Evolutionary conservation across 805 yeast genomes (phyloP).

Genomic region (Wickerhamomyces bisporus): DNA sequence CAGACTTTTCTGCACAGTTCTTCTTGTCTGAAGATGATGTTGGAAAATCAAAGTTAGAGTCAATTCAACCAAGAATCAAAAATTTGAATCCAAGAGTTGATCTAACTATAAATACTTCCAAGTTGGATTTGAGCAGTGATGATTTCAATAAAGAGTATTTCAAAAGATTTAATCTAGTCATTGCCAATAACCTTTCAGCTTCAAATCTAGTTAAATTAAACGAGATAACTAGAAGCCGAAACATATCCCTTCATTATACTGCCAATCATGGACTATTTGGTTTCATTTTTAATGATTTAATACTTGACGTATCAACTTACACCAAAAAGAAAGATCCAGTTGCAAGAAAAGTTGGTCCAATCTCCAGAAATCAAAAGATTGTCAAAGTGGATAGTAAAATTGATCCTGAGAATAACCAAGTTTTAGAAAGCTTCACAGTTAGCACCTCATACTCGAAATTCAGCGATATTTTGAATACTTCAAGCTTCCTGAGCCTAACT

Average conservation of each 20-base stretch:
- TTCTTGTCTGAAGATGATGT: slow-evolving; percentile 53
- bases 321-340: slow-evolving; percentile 45
- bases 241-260: slow-evolving; percentile 63
- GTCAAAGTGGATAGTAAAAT: slow-evolving; percentile 29
- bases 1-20: slow-evolving; percentile 72
- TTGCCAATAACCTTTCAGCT: slow-evolving; percentile 61
- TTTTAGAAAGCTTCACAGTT: slow-evolving; percentile 32
- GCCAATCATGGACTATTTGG: slow-evolving; percentile 81
- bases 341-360: slow-evolving; percentile 47
- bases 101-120: slow-evolving; percentile 37
- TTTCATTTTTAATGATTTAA: slow-evolving; percentile 72
- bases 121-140: slow-evolving; percentile 9
- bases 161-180: slow-evolving; percentile 57
- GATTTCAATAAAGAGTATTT: slow-evolving; percentile 32
- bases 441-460: slow-evolving; percentile 34
- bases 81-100: slow-evolving; percentile 80
- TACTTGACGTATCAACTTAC: slow-evolving; percentile 51
- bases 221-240: slow-evolving; percentile 44
- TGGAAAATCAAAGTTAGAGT: slow-evolving; percentile 51
- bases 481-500: slow-evolving; percentile 21
- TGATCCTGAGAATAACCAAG: slow-evolving; percentile 31
- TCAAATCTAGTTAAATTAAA: slow-evolving; percentile 45
- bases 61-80: slow-evolving; percentile 50
- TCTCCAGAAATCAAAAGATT: slow-evolving; percentile 38
- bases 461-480: slow-evolving; percentile 26